These are phyloP conservation scores for Kandelia obovata DNA, from an alignment of 345 rosid species.

Conservation along the genomic window DNA sequence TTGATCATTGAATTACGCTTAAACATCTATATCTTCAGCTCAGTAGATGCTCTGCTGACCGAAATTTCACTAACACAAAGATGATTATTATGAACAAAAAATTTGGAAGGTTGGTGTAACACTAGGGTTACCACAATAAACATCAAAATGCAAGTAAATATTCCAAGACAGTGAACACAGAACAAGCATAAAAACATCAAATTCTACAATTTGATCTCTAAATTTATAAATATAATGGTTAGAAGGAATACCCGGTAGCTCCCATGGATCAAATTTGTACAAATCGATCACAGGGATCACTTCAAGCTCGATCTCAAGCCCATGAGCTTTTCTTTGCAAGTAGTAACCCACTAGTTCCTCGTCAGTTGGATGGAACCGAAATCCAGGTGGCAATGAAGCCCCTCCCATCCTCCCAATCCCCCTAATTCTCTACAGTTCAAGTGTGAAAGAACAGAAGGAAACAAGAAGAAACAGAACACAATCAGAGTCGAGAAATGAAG, in stretches of 20 bases:
- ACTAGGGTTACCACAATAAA: no score
- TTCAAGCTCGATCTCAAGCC: constrained; percentile 75
- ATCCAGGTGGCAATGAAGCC: constrained; percentile 81
- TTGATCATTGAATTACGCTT: no score
- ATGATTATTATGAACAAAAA: not conserved
- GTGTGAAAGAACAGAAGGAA: not conserved
- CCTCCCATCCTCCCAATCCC: constrained; percentile 42
- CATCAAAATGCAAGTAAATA: no score
- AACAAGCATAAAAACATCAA: no score
- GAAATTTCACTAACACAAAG: not conserved
- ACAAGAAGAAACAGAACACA: not conserved
- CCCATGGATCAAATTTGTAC: constrained; percentile 96
- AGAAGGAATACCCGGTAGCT: constrained; percentile 60
- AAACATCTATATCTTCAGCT: no score
- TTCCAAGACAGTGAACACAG: no score
- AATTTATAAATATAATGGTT: no score
- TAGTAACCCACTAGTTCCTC: constrained; percentile 88
- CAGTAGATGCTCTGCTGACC: no score
- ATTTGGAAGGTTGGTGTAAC: no score
- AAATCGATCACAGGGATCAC: constrained; percentile 76
- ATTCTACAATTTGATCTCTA: no score
- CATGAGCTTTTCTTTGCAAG: constrained; percentile 62
- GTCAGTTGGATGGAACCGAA: constrained; percentile 86
- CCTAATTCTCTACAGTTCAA: not conserved
- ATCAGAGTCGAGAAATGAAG: not conserved